Conservation (phyloP, 2,329 filamentous ascomycete species). For the Coleophoma crateriformis region DNA sequence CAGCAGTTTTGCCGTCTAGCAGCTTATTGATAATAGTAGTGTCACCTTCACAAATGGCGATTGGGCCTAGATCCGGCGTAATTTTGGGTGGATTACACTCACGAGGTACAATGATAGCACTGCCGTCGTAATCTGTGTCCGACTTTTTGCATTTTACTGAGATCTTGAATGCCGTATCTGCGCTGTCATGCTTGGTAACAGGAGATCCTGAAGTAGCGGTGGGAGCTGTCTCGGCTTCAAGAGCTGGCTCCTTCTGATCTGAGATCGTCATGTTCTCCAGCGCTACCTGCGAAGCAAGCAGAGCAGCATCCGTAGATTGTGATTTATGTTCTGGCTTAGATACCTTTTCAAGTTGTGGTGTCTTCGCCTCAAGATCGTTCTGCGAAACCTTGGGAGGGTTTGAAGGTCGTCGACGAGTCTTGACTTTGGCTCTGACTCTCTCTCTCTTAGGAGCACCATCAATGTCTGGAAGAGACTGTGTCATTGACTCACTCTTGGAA, state of each 20-base stretch:
- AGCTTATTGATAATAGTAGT: constrained; percentile 69
- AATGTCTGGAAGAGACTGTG: background rate
- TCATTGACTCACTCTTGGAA: constrained; percentile 12
- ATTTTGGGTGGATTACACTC: background rate
- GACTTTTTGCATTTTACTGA: too few species aligned
- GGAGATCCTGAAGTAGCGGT: too few species aligned
- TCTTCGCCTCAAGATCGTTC: constrained; percentile 3
- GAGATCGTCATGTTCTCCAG: constrained; percentile 1
- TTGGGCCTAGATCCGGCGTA: constrained; percentile 1
- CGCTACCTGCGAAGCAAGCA: constrained; percentile 6
- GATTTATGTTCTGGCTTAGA: constrained; percentile 3
- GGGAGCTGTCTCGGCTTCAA: too few species aligned
- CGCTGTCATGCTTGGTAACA: too few species aligned
- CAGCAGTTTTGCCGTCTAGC: constrained; percentile 49
- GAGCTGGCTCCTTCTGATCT: too few species aligned
- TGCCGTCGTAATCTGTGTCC: background rate
- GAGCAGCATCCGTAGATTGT: constrained; percentile 9
- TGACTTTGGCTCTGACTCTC: constrained; percentile 23
- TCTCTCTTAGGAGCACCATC: constrained; percentile 17
- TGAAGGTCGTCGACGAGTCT: constrained; percentile 19
- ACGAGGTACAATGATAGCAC: background rate
- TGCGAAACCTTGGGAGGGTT: constrained; percentile 6
- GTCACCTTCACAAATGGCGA: constrained; percentile 70
- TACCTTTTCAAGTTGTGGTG: background rate
- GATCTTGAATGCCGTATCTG: too few species aligned